These are phyloP conservation scores for Camellia oleifera DNA, from an alignment of 179 eudicot species.

Conservation along the genomic window DNA sequence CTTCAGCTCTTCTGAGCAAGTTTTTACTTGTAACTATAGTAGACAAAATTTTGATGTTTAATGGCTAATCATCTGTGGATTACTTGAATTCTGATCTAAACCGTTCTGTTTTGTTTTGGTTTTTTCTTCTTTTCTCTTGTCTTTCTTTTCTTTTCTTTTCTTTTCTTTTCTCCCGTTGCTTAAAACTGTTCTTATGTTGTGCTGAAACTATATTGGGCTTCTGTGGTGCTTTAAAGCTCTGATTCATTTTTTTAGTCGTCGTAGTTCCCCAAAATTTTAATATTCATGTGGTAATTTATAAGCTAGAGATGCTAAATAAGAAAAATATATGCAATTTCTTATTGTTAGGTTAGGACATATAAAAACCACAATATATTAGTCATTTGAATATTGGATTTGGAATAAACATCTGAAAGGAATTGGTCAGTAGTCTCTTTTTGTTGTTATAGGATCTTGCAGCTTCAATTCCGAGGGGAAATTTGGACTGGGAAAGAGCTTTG, in stretches of 20 bases:
- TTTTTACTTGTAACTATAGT: too few species aligned
- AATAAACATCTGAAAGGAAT: background rate
- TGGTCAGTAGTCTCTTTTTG: background rate
- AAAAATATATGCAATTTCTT: background rate
- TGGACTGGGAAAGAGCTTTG: slow-evolving; percentile 97
- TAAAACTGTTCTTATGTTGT: background rate
- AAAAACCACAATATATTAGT: background rate
- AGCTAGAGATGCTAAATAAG: background rate
- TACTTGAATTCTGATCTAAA: too few species aligned
- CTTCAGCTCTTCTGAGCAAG: too few species aligned
- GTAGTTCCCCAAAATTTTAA: background rate
- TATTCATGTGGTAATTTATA: background rate
- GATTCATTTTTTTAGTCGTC: background rate
- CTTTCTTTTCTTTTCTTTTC: too few species aligned
- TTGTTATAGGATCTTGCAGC: slow-evolving; percentile 73
- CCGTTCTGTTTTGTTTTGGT: too few species aligned
- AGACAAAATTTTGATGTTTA: too few species aligned
- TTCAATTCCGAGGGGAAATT: slow-evolving; percentile 83
- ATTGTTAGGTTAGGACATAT: background rate
- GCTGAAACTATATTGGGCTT: background rate
- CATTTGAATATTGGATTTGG: background rate
- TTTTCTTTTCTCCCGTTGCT: background rate
- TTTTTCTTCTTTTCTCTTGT: background rate
- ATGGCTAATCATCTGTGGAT: too few species aligned
- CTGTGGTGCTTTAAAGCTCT: background rate